Evolutionary conservation across 768 basidiomycete species (phyloP).

Genomic region (Crassisporium funariophilum): DNA sequence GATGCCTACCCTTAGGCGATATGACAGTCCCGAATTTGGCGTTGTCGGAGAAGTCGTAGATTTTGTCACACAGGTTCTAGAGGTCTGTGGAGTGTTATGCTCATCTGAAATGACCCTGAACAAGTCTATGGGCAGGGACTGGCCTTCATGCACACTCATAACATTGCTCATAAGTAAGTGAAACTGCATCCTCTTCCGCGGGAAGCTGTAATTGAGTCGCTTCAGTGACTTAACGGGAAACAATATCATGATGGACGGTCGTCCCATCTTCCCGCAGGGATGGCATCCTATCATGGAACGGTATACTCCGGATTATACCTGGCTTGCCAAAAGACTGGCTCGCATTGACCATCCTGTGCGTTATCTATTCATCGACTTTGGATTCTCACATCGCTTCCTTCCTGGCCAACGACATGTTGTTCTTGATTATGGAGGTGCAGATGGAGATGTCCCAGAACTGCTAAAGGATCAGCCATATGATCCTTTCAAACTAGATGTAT

Average conservation of each 20-base stretch:
- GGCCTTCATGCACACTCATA: conserved; percentile 19
- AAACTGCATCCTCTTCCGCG: no score
- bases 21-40: conserved; percentile 22
- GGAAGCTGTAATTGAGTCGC: no score
- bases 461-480: no score
- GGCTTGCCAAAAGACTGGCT: conserved; percentile 13
- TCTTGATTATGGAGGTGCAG: no score
- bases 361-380: conserved; percentile 33
- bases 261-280: conserved; percentile 18
- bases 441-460: no score
- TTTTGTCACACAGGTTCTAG: conserved; percentile 19
- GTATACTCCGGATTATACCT: conserved; percentile 16
- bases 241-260: conserved; percentile 30
- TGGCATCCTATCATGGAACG: conserved; percentile 21
- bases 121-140: conserved; percentile 18
- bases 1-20: conserved; percentile 32
- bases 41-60: conserved; percentile 18
- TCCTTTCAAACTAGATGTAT: no score
- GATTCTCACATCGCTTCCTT: conserved; percentile 14
- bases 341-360: conserved; percentile 30
- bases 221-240: conserved; percentile 17
- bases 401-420: no score
- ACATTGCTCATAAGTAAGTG: conserved; percentile 19
- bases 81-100: no score
- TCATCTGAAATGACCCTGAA: no score